Base-by-base conservation (phyloP, 176 grass and related monocot species). In the Saccharum officinarum region DNA sequence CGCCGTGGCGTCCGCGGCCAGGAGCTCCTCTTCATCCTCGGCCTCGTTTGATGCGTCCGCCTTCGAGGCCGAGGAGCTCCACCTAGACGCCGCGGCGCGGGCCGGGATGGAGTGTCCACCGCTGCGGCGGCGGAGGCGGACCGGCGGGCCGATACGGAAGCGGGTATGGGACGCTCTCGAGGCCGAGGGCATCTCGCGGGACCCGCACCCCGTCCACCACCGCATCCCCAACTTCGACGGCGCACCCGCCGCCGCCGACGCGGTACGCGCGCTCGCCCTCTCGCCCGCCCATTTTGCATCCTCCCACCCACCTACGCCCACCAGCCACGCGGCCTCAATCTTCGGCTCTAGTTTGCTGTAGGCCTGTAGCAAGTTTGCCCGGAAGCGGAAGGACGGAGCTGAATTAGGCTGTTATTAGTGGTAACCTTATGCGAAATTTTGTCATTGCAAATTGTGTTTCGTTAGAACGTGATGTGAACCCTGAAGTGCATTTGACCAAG, bases 191-290 rank as follows among this genome's bases (percentile, higher is more conserved):
- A 55, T 95, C 16, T 89, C 89, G 45, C 85, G 91, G 26, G 91
- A 92, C 73, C 93, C 95, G 3, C 33, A 1, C 18, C 93, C 93
- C 18, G 93, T 95, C 46, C 95, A 98, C 87, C 95, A 95, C 85
- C 95, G 91, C 63, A 98, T 98, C 80, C 91, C 95, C 84, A 98
- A 93, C 71, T 98, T 98, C 76, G 87, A 83, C 40, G 87, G 95
- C 54, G 91, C 93, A 13, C 87, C 80, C 7, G 63, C 71, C 3
- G 95, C 91, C 14, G 93, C 93, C 3, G 89, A 93, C 5, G 66
- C 80, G 76, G 91, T 98, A 50, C 55, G 70, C 12, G 5, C n/a
- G 4, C 14, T n/a, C 33, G 33, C 33, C 33, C 33, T 33, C 33
- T 3, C 33, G 33, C 33, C 33, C 33, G 33, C 33, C 33, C 33